phyloP scores from a whole-genome alignment of 495 filamentous ascomycete species.

The Penicillium longicatenatum region DNA sequence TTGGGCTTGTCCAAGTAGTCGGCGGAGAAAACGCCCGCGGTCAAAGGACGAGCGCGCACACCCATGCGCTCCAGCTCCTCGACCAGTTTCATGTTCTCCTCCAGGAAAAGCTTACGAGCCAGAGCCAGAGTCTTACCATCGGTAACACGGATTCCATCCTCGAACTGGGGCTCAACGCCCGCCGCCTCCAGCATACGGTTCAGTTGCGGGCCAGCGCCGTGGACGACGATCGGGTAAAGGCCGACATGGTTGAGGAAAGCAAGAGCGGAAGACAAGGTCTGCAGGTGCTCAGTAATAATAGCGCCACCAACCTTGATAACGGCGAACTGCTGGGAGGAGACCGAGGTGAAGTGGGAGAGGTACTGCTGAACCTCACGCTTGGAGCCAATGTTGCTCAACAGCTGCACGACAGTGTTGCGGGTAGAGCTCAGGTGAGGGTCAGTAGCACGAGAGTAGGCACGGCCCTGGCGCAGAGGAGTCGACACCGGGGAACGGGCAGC shows the following conservation, averaged over 20 bases:
- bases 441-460: conserved; percentile 48
- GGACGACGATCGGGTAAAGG: conserved; percentile 93
- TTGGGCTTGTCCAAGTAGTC: conserved; percentile 94
- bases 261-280: conserved; percentile 83
- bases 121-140: conserved; percentile 93
- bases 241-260: conserved; percentile 95
- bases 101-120: conserved; percentile 86
- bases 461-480: conserved; percentile 35
- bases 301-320: conserved; percentile 99
- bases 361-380: conserved; percentile 98
- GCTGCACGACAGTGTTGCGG: conserved; percentile 86
- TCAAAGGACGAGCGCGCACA: conserved; percentile 87
- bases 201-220: conserved; percentile 94
- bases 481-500: conserved; percentile 21
- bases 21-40: conserved; percentile 90
- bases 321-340: conserved; percentile 96
- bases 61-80: conserved; percentile 90
- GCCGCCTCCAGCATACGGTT: conserved; percentile 91
- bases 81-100: conserved; percentile 95
- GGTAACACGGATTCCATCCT: conserved; percentile 94
- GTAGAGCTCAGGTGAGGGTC: conserved; percentile 60
- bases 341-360: conserved; percentile 95
- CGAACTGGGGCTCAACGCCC: conserved; percentile 92
- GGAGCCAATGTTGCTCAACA: conserved; percentile 93
- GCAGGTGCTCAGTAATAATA: conserved; percentile 92